Evolutionary conservation across 805 yeast genomes (phyloP).

Genomic region (Yamadazyma philogaea): DNA sequence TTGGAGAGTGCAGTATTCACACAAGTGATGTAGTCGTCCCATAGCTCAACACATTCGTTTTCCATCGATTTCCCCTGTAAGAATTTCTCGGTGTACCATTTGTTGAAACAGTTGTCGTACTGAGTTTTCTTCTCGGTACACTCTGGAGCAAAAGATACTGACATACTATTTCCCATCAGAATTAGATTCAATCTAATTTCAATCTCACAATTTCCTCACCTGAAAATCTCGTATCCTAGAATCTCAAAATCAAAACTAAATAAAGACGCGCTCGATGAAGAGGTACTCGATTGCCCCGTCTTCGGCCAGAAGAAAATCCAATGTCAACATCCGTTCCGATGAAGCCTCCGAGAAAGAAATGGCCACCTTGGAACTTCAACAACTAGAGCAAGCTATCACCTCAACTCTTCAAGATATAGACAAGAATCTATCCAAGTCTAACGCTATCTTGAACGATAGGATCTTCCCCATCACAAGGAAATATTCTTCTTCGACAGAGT

Average conservation of each 20-base stretch:
- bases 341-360: constrained; percentile 14
- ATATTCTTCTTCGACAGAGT: constrained; percentile 55
- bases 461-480: constrained; percentile 65
- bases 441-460: constrained; percentile 61
- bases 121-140: constrained; percentile 82
- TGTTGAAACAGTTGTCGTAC: constrained; percentile 91
- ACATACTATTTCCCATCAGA: constrained; percentile 44
- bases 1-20: constrained; percentile 66
- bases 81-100: constrained; percentile 88
- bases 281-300: constrained; percentile 35
- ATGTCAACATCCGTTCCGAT: background rate
- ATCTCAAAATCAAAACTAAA: background rate
- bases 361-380: constrained; percentile 46
- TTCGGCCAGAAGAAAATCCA: constrained; percentile 29
- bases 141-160: constrained; percentile 91
- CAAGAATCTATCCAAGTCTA: constrained; percentile 64
- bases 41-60: constrained; percentile 87
- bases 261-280: constrained; percentile 20
- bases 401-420: constrained; percentile 76
- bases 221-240: background rate
- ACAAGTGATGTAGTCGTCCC: constrained; percentile 88
- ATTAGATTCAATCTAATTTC: too few species aligned
- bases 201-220: background rate
- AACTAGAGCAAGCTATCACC: constrained; percentile 77
- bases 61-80: constrained; percentile 51